These are phyloP conservation scores for Elaeagnus macrophylla DNA, from an alignment of 306 rosid species.

Conservation along the genomic window DNA sequence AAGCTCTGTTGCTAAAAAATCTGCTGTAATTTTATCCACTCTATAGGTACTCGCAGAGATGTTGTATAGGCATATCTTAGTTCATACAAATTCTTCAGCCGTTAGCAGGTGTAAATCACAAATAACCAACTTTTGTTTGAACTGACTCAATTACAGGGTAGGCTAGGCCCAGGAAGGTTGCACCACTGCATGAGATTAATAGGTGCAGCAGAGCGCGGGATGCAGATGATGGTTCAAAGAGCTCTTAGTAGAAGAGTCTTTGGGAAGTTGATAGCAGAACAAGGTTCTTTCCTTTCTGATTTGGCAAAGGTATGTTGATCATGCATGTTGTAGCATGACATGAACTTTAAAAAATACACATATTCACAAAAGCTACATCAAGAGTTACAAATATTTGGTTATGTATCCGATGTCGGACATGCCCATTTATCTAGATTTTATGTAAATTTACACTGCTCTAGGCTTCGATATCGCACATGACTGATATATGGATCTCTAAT, in stretches of 20 bases:
- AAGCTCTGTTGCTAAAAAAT: no score
- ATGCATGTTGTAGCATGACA: background rate
- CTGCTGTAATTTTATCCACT: no score
- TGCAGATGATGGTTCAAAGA: slow-evolving; percentile 71
- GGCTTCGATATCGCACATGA: no score
- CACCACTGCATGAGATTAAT: slow-evolving; percentile 97
- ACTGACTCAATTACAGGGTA: slow-evolving; percentile 50
- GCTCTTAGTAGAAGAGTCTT: slow-evolving; percentile 75
- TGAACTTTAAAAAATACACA: no score
- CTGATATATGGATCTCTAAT: no score
- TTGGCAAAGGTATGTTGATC: slow-evolving; percentile 57
- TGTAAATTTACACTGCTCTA: no score
- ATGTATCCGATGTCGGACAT: no score
- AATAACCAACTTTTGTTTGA: slow-evolving; percentile 7
- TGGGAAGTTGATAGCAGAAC: slow-evolving; percentile 85
- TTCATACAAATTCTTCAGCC: background rate
- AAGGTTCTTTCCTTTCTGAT: slow-evolving; percentile 82
- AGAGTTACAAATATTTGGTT: no score
- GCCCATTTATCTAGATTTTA: no score
- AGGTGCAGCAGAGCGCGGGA: slow-evolving; percentile 92
- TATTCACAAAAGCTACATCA: no score
- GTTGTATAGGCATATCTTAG: background rate
- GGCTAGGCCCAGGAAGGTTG: slow-evolving; percentile 96
- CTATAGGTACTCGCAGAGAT: background rate
- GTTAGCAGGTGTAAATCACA: background rate